Evolutionary conservation across 257 asterid species (phyloP), one percentile per base, ranked within the genome.

Genomic region (Salvia miltiorrhiza): DNA sequence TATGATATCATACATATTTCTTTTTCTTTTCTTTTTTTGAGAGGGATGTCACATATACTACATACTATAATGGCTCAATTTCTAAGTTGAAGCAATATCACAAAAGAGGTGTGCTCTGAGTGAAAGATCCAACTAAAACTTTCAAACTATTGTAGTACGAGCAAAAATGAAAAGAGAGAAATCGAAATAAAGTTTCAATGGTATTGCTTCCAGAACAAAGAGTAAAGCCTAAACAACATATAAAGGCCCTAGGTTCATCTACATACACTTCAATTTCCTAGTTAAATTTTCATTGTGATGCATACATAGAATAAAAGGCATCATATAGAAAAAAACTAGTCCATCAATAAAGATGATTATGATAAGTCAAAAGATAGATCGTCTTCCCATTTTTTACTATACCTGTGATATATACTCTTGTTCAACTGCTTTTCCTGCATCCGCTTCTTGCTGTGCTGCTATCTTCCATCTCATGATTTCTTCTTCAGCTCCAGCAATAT

Each of bases 391-490:
- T 11, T 76, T 65, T 67, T 32, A 20, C 4, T 8, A 62, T 85
- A 88, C 99, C 96, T 90, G 95, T 8, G 86, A 73, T 43, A 78
- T 69, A 72, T 81, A 93, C 57, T 90, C 95, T 70, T 88, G 85
- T 72, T 93, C 99, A 73, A 93, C 85, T 72, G 93, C 94, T 82
- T 87, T 86, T 63, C 99, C 99, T 21, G 96, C 97, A 71, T 86
- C 97, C 76, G 99, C 99, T 85, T 90, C 99, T 80, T 93, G 93
- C 73, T 90, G 95, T 40, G 99, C 99, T 40, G 97, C 99, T 67
- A 83, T 82, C 75, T 90, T 93, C 99, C 99, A 93, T 70, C 99
- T 80, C 50, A 78, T 78, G 71, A 93, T 93, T 85, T 90, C 99
- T 90, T 90, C 99, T 80, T 90, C 96, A 56, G 99, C 90, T 53